phyloP scores from a whole-genome alignment of 2,329 filamentous ascomycete species.

The Penicillium janthinellum region DNA sequence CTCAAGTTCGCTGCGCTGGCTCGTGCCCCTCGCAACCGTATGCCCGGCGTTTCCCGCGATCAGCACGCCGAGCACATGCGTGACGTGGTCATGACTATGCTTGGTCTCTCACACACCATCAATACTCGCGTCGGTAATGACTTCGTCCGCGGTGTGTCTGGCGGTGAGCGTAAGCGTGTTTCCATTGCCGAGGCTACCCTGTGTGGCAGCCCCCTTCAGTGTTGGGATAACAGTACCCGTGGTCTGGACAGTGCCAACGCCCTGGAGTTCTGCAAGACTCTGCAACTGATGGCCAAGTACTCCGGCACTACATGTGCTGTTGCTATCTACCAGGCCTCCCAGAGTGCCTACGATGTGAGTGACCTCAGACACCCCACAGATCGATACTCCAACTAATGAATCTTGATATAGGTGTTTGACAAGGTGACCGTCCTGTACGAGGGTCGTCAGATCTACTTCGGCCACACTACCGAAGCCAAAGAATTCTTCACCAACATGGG shows the following conservation, averaged over 20 bases:
- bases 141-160: constrained; percentile 63
- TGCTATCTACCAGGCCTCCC: constrained; percentile 59
- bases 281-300: constrained; percentile 54
- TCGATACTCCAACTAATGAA: neutral
- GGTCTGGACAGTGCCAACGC: constrained; percentile 59
- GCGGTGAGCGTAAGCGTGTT: constrained; percentile 64
- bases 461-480: constrained; percentile 62
- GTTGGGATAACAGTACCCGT: constrained; percentile 54
- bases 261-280: constrained; percentile 57
- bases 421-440: constrained; percentile 74
- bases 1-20: constrained; percentile 75
- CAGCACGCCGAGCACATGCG: constrained; percentile 48
- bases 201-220: constrained; percentile 50
- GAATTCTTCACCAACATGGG: constrained; percentile 70
- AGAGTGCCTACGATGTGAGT: constrained; percentile 50
- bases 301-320: constrained; percentile 54
- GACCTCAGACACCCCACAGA: no score
- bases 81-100: constrained; percentile 50
- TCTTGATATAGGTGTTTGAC: constrained; percentile 61
- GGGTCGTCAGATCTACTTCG: constrained; percentile 77
- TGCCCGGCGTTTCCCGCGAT: constrained; percentile 45
- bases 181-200: constrained; percentile 59
- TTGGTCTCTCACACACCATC: constrained; percentile 54
- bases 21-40: constrained; percentile 49
- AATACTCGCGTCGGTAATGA: constrained; percentile 55